Percentiles rank a stretch among this genome's conserved stretches.
Evolutionary conservation across 352 stramenopile species (phyloP).

Genomic region (Globisporangium nodosum): DNA sequence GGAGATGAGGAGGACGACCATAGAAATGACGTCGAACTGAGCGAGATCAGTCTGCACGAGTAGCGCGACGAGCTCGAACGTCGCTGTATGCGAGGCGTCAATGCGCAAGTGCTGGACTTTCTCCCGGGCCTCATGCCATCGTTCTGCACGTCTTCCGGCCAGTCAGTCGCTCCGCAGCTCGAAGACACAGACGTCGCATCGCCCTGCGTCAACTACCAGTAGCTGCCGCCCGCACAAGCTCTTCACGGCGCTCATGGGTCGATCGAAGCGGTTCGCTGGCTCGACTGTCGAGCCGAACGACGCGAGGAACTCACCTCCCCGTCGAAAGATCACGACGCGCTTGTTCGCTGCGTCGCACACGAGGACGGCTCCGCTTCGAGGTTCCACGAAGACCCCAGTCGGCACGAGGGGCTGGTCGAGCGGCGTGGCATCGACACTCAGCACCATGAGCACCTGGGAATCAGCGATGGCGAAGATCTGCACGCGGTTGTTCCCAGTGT

Average conservation of each 20-base stretch:
- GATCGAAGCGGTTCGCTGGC: slow-evolving; percentile 32
- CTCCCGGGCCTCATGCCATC: neutral
- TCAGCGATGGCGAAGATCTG: slow-evolving; percentile 33
- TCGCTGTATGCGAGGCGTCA: neutral
- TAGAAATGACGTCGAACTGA: slow-evolving; percentile 28
- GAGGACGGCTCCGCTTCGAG: slow-evolving; percentile 43
- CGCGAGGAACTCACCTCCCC: slow-evolving; percentile 35
- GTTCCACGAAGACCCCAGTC: slow-evolving; percentile 33
- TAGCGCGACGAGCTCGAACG: neutral
- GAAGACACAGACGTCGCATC: slow-evolving; percentile 10
- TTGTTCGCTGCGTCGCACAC: slow-evolving; percentile 35
- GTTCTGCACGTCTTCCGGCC: too few species aligned
- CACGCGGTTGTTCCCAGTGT: slow-evolving; percentile 48
- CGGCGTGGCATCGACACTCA: slow-evolving; percentile 32
- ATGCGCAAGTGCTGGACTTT: too few species aligned
- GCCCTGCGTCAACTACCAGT: slow-evolving; percentile 5
- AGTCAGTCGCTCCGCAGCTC: neutral
- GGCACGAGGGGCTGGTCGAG: slow-evolving; percentile 40
- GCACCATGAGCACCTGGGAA: slow-evolving; percentile 21
- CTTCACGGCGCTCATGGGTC: slow-evolving; percentile 20
- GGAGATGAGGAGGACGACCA: slow-evolving; percentile 3
- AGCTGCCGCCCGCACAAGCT: neutral
- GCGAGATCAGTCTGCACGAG: slow-evolving; percentile 50
- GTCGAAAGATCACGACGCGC: slow-evolving; percentile 40
- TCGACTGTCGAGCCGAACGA: slow-evolving; percentile 46